A percentile compares a stretch with the other conserved stretches of the same genome.
These are phyloP conservation scores for Fusarium fujikuroi DNA, from an alignment of 2,329 filamentous ascomycete genomes.

Conservation along the genomic window DNA sequence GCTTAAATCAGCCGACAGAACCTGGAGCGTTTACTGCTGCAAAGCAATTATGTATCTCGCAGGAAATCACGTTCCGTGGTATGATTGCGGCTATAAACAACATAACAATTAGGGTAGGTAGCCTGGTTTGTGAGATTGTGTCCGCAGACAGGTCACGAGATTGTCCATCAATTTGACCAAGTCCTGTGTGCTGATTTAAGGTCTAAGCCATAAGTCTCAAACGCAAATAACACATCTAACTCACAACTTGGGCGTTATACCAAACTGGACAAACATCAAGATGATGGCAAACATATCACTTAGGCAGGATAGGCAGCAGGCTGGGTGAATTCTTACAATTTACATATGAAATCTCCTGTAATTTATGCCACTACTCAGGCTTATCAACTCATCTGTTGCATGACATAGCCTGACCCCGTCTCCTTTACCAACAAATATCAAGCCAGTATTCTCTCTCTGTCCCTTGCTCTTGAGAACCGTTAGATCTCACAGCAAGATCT, in stretches of 20 bases:
- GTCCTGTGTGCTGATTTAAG: background rate
- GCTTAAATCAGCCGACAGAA: no score
- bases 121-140: background rate
- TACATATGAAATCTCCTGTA: background rate
- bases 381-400: background rate
- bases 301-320: background rate
- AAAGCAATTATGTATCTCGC: accelerated
- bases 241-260: background rate
- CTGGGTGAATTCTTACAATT: background rate
- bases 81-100: background rate
- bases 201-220: background rate
- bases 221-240: background rate
- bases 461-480: no score
- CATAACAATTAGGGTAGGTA: background rate
- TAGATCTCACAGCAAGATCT: accelerated
- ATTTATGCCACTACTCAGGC: accelerated
- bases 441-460: background rate
- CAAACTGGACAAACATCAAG: background rate
- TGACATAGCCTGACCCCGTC: background rate
- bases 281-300: background rate
- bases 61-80: accelerated
- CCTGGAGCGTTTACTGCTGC: no score
- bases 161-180: background rate
- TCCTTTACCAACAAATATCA: background rate
- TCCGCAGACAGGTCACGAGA: background rate